These are phyloP conservation scores for Beta corolliflora DNA, from an alignment of 179 eudicot species.

Conservation along the genomic window DNA sequence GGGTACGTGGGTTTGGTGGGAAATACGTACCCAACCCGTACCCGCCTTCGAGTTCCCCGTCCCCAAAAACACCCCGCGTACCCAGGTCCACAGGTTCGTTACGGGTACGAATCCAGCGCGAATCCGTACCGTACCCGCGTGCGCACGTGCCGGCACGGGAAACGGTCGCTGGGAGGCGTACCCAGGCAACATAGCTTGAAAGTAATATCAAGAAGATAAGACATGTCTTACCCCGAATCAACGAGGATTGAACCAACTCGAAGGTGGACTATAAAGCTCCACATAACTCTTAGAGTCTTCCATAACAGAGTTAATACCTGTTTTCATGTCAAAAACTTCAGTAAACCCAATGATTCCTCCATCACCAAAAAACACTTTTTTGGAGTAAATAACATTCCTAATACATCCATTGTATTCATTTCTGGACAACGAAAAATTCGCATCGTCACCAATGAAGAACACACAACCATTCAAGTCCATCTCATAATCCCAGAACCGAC, in stretches of 20 bases:
- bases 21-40: too few relatives aligned
- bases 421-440: constrained; percentile 12
- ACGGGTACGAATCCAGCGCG: too few relatives aligned
- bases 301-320: background rate
- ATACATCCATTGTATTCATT: constrained; percentile 10
- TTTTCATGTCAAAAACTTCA: constrained; percentile 22
- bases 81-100: too few relatives aligned
- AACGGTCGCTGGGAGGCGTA: too few relatives aligned
- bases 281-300: background rate
- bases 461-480: constrained; percentile 15
- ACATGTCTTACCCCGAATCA: constrained; percentile 19
- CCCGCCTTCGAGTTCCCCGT: too few relatives aligned
- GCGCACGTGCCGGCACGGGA: too few relatives aligned
- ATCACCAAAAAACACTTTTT: background rate
- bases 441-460: constrained; percentile 22
- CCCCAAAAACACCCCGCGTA: too few relatives aligned
- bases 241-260: background rate
- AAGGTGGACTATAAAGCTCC: constrained; percentile 21
- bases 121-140: too few relatives aligned
- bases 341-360: background rate
- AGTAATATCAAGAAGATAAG: background rate
- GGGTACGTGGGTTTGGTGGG: too few relatives aligned
- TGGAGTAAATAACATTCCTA: constrained; percentile 23
- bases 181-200: too few relatives aligned
- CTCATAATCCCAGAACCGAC: constrained; percentile 34